Base-by-base conservation (phyloP, 106 monocot species). In the Posidonia australis region DNA sequence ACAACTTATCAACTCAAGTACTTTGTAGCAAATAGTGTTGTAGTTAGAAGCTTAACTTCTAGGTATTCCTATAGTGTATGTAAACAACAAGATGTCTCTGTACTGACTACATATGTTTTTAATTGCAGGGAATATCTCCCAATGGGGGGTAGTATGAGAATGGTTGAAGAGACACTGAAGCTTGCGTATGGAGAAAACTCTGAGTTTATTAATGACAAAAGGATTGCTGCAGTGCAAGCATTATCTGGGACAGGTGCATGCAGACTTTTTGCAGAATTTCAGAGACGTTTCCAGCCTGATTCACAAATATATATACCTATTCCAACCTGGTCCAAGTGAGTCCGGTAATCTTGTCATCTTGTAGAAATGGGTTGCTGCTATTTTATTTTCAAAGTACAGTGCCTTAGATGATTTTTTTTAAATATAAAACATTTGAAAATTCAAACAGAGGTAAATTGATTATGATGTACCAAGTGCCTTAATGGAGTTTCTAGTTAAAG, bases 201-300 rank as follows among this genome's bases (percentile, higher is more conserved):
- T 65, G 91, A 91, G 30, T 81, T 91, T 44, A 76, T 91, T 62
- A 98, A 85, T 72, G 87, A 98, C 28, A 90, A 83, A 67, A 80
- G 73, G 52, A 81, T 98, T 55, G 91, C 98, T 60, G 85, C 87
- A 13, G 84, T 98, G 61, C 91, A 98, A 71, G 72, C 98, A 54
- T 81, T 91, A 63, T 98, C 91, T 41, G 91, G 98, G 44, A 98
- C 91, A 49, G 96, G 96, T 70, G 96, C 91, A 21, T 98, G 91
- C 68, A 80, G 96, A 24, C 77, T 98, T 54, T 98, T 98, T 82
- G 98, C 98, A 9, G 90, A 90, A 67, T 98, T 98, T 74, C 91
- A 98, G 72, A 86, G 76, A 51, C 84, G 87, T 13, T 91, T 98
- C 63, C 74, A 78, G 62, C 82, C 91, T 1, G 85, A 98, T 54